A percentile compares a stretch with the other conserved stretches of the same genome.
Evolutionary conservation across 495 filamentous ascomycete species (phyloP).

Genomic region (Hyphodiscus hymeniophilus): DNA sequence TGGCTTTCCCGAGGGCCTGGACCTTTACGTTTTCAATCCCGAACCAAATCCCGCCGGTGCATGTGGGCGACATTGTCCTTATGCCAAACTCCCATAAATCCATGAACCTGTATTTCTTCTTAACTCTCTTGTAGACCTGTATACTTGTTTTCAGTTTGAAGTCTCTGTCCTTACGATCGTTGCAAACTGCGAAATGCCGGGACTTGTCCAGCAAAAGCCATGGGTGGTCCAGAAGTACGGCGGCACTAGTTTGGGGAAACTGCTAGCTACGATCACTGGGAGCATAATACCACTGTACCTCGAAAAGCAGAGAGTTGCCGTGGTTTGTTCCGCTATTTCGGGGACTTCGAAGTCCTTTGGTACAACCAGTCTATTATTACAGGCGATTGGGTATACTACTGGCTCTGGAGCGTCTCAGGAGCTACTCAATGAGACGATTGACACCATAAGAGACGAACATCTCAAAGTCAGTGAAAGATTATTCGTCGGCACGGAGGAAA

Average conservation of each 20-base stretch:
- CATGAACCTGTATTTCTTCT: no score
- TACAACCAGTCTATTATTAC: conserved; percentile 9
- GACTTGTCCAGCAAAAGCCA: conserved; percentile 14
- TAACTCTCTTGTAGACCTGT: no score
- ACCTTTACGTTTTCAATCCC: no score
- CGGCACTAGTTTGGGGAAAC: conserved; percentile 33
- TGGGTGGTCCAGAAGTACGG: conserved; percentile 40
- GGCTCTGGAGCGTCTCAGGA: conserved; percentile 20
- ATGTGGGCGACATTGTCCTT: no score
- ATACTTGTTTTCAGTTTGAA: no score
- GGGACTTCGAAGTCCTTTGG: not conserved
- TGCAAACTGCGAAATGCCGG: not conserved
- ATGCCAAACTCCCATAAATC: no score
- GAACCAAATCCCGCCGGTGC: no score
- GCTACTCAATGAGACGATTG: conserved; percentile 26
- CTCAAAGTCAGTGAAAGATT: conserved; percentile 12
- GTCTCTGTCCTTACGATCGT: no score
- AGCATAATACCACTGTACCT: conserved; percentile 30
- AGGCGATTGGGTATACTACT: conserved; percentile 28
- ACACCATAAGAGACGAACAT: conserved; percentile 28
- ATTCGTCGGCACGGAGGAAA: conserved; percentile 3
- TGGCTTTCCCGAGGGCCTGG: no score
- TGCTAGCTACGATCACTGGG: conserved; percentile 28
- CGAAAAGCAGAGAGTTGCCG: conserved; percentile 24
- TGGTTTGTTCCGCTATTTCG: conserved; percentile 17